A percentile compares a stretch with the other conserved stretches of the same genome.
These are phyloP conservation scores for Fusarium chlamydosporum DNA, from an alignment of 2,329 filamentous ascomycete genomes.

Conservation along the genomic window DNA sequence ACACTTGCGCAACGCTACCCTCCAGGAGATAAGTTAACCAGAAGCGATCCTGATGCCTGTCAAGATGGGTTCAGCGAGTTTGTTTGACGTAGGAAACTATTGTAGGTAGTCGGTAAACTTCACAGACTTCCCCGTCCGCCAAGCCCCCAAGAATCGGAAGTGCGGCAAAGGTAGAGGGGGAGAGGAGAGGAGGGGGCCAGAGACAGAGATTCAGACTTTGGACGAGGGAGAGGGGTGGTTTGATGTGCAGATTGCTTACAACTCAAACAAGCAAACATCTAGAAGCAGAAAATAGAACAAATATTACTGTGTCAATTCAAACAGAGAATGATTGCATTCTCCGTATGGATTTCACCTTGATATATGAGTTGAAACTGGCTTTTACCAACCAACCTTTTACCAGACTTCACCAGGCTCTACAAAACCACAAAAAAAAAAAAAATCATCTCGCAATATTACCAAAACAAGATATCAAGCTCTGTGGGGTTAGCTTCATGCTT, in stretches of 20 bases:
- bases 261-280: neutral
- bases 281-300: neutral
- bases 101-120: neutral
- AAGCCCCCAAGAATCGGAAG: constrained; percentile 1
- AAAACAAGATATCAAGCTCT: neutral
- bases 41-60: neutral
- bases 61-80: neutral
- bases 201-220: neutral
- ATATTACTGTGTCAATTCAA: neutral
- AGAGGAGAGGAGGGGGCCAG: neutral
- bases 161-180: neutral
- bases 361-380: neutral
- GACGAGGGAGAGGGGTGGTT: neutral
- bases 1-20: neutral
- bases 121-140: neutral
- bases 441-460: neutral
- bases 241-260: neutral
- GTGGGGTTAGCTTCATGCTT: neutral
- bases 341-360: neutral
- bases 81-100: constrained; percentile 1
- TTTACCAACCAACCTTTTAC: neutral
- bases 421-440: neutral
- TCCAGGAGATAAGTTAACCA: neutral
- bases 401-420: neutral
- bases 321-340: neutral